phyloP scores from a whole-genome alignment of 1,139 yeast species.

The Kurtzmaniella quercitrusa region DNA sequence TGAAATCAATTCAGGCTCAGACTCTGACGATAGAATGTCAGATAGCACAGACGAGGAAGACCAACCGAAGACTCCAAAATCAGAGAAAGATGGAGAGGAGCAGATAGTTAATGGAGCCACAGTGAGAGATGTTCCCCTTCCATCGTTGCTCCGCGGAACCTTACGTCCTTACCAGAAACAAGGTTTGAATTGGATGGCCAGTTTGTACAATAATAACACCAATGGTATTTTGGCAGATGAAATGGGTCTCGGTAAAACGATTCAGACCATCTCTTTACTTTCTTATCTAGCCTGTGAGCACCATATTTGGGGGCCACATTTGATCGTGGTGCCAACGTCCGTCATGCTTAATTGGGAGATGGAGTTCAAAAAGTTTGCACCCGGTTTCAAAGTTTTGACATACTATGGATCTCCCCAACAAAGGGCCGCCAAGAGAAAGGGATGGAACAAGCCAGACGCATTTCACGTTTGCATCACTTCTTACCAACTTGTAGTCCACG shows the following conservation, averaged over 20 bases:
- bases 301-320: conserved; percentile 96
- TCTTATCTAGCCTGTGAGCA: conserved; percentile 91
- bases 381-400: conserved; percentile 92
- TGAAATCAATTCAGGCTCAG: conserved; percentile 6
- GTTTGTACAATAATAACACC: conserved; percentile 85
- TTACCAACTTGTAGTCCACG: conserved; percentile 93
- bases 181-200: conserved; percentile 96
- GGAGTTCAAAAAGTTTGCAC: conserved; percentile 98
- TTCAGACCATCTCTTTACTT: conserved; percentile 86
- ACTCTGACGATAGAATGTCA: conserved; percentile 18
- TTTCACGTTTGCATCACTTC: conserved; percentile 97
- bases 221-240: conserved; percentile 98
- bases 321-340: conserved; percentile 95
- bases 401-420: conserved; percentile 98
- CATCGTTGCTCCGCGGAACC: conserved; percentile 71
- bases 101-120: conserved; percentile 41
- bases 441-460: conserved; percentile 96
- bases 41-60: conserved; percentile 20
- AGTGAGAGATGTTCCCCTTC: conserved; percentile 68
- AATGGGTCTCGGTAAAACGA: conserved; percentile 98
- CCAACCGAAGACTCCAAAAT: conserved; percentile 27
- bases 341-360: conserved; percentile 99
- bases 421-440: conserved; percentile 90
- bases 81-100: conserved; percentile 19
- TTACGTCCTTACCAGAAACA: conserved; percentile 91